These are phyloP conservation scores for Talaromyces rugulosus DNA, from an alignment of 2,329 filamentous ascomycete species.

Conservation along the genomic window DNA sequence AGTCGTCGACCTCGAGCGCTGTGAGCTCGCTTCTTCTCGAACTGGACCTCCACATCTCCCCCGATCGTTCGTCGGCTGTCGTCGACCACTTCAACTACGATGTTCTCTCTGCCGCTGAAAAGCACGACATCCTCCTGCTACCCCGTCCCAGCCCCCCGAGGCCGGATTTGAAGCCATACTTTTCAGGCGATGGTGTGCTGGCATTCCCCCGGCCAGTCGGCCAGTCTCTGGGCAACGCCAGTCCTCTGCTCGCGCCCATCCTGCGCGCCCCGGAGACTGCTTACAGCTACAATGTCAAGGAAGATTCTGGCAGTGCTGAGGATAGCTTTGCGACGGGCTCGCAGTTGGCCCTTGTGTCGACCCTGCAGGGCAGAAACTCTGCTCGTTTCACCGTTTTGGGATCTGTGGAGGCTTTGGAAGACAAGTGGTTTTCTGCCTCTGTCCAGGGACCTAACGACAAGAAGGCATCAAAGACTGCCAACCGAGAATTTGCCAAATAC, in stretches of 20 bases:
- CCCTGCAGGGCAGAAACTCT: constrained; percentile 87
- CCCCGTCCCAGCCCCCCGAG: constrained; percentile 63
- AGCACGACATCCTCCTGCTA: constrained; percentile 83
- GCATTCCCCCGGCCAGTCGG: constrained; percentile 80
- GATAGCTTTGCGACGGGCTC: constrained; percentile 80
- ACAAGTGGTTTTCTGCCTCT: constrained; percentile 82
- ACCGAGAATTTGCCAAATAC: constrained; percentile 79
- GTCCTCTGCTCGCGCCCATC: constrained; percentile 74
- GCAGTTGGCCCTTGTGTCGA: constrained; percentile 80
- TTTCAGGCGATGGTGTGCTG: constrained; percentile 64
- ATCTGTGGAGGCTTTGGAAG: constrained; percentile 78
- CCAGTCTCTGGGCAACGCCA: constrained; percentile 72
- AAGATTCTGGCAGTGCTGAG: constrained; percentile 67
- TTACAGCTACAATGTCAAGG: constrained; percentile 92
- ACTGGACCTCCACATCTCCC: constrained; percentile 81
- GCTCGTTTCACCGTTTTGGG: constrained; percentile 84
- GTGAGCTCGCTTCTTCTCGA: constrained; percentile 77
- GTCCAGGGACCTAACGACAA: constrained; percentile 56
- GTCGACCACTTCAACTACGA: constrained; percentile 98
- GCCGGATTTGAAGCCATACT: constrained; percentile 71
- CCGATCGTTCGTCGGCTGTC: constrained; percentile 77
- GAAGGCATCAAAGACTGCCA: constrained; percentile 63
- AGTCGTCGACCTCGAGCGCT: constrained; percentile 64
- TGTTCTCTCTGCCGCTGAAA: constrained; percentile 66
- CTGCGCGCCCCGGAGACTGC: constrained; percentile 77